Percentiles rank a stretch among this genome's conserved stretches.
phyloP scores from a whole-genome alignment of 2,329 filamentous ascomycete genomes.

The Scedosporium boydii region DNA sequence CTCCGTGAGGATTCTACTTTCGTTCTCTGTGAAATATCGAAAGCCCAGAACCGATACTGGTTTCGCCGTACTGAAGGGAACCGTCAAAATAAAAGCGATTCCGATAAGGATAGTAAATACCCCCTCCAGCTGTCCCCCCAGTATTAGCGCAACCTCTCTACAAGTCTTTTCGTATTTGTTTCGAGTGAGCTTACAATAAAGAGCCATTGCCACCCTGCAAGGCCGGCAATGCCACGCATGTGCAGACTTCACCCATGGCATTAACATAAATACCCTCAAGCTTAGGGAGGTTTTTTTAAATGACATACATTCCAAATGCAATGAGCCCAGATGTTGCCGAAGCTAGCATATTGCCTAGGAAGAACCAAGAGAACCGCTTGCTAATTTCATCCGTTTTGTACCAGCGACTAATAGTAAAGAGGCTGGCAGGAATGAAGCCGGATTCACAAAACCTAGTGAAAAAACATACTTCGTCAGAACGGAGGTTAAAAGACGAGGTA shows the following conservation, averaged over 20 bases:
- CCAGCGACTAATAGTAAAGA: conserved; percentile 38
- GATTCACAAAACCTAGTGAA: conserved; percentile 17
- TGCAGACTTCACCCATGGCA: conserved; percentile 11
- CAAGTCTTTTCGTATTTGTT: background rate
- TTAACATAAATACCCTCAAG: background rate
- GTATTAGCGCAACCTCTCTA: background rate
- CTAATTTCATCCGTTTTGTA: conserved; percentile 35
- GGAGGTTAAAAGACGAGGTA: conserved; percentile 4
- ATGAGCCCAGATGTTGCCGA: conserved; percentile 28
- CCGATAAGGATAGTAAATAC: conserved; percentile 24
- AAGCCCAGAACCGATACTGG: conserved; percentile 20
- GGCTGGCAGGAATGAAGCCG: conserved; percentile 32
- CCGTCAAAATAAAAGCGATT: conserved; percentile 19
- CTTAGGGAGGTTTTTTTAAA: background rate
- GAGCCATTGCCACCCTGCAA: conserved; percentile 25
- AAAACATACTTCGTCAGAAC: background rate
- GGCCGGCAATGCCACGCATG: conserved; percentile 20
- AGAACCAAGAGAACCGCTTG: conserved; percentile 34
- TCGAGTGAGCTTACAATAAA: conserved; percentile 15
- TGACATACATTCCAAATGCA: conserved; percentile 23
- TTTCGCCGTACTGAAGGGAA: conserved; percentile 18
- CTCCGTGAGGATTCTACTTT: conserved; percentile 22
- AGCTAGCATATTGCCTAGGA: conserved; percentile 33
- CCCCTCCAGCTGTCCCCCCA: conserved; percentile 14
- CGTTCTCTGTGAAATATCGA: conserved; percentile 23